phyloP scores from a whole-genome alignment of 1,139 yeast species.

The Hemisphaericaspora xylanilytica region DNA sequence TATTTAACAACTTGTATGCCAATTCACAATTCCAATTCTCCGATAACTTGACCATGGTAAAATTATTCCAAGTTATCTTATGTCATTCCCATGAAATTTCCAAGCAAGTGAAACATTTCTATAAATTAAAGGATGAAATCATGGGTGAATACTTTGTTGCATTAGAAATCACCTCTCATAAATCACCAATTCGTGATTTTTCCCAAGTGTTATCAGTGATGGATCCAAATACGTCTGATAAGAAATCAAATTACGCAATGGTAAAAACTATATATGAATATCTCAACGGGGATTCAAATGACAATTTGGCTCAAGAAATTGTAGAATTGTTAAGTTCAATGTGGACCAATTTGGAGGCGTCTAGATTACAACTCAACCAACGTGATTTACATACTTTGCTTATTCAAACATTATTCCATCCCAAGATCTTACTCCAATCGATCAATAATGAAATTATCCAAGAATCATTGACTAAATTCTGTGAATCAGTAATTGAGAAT shows the following conservation, averaged over 20 bases:
- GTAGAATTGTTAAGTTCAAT: constrained; percentile 37
- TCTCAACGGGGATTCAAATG: constrained; percentile 8
- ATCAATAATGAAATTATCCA: constrained; percentile 23
- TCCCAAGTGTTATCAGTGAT: constrained; percentile 15
- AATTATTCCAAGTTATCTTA: constrained; percentile 21
- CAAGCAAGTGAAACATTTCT: constrained; percentile 32
- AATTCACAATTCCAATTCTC: constrained; percentile 8
- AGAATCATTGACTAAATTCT: constrained; percentile 32
- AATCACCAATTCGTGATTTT: constrained; percentile 6
- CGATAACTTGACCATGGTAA: constrained; percentile 10
- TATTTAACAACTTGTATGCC: constrained; percentile 27
- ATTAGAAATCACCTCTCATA: constrained; percentile 12
- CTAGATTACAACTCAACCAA: constrained; percentile 65
- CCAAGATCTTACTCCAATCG: constrained; percentile 20
- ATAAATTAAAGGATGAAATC: constrained; percentile 43
- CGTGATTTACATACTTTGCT: constrained; percentile 57
- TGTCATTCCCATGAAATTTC: constrained; percentile 22
- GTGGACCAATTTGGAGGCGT: constrained; percentile 61
- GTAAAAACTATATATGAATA: constrained; percentile 16
- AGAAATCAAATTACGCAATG: constrained; percentile 25
- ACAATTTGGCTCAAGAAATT: constrained; percentile 15
- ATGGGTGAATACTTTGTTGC: constrained; percentile 32
- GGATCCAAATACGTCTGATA: constrained; percentile 24
- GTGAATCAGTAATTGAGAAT: constrained; percentile 44
- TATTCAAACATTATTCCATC: constrained; percentile 43